Evolutionary conservation across 352 stramenopile genomes (phyloP).

Genomic region (Blastocystis sp.): DNA sequence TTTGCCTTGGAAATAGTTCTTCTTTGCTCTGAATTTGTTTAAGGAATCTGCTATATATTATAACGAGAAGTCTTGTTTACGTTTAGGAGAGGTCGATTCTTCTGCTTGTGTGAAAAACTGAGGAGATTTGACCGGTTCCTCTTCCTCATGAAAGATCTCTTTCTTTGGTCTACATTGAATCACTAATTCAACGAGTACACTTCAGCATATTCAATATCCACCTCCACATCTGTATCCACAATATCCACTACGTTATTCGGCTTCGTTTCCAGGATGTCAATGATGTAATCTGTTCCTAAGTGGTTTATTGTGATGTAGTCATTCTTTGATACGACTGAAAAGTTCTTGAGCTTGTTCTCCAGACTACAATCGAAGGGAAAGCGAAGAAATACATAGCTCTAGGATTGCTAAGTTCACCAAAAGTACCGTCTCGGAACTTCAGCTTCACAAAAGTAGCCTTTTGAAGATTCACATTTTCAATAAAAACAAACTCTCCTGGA

Average conservation of each 20-base stretch:
- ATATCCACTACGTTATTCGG: conserved; percentile 10
- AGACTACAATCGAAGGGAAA: background rate
- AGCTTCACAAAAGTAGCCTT: conserved; percentile 47
- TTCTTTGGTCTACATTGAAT: background rate
- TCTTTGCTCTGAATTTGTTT: background rate
- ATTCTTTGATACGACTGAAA: conserved; percentile 8
- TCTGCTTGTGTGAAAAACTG: background rate
- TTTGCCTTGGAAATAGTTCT: conserved; percentile 19
- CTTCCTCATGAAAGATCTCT: background rate
- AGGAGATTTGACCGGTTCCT: background rate
- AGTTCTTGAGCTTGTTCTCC: conserved; percentile 32
- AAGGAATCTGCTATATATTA: background rate
- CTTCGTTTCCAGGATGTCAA: conserved; percentile 6
- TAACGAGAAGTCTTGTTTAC: background rate
- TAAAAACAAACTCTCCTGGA: background rate
- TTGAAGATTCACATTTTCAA: background rate
- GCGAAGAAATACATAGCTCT: background rate
- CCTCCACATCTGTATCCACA: conserved; percentile 47
- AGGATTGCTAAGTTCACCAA: conserved; percentile 9
- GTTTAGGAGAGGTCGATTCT: background rate
- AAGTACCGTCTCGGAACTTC: conserved; percentile 1
- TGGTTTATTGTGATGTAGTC: conserved; percentile 25
- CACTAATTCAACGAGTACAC: background rate
- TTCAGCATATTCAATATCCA: conserved; percentile 39
- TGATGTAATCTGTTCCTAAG: conserved; percentile 23